Evolutionary conservation across 2,329 filamentous ascomycete species (phyloP).

Genomic region (Penicillium decumbens): DNA sequence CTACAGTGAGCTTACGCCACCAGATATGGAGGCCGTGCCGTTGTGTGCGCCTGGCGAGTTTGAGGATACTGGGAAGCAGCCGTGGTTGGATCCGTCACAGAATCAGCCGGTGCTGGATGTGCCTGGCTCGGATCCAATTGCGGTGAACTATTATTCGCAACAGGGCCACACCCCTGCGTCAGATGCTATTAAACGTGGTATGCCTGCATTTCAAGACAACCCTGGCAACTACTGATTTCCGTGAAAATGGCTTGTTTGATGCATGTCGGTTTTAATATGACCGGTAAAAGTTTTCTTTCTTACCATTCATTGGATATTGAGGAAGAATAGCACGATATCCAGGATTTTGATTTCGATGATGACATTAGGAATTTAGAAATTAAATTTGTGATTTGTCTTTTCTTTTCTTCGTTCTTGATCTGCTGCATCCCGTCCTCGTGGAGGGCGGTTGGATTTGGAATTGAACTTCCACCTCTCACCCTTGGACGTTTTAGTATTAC

Average conservation of each 20-base stretch:
- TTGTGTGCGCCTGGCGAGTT: constrained; percentile 15
- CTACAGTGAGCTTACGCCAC: constrained; percentile 33
- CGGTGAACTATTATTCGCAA: constrained; percentile 21
- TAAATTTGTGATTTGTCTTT: constrained; percentile 4
- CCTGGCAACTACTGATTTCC: constrained; percentile 11
- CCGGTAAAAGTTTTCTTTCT: constrained; percentile 11
- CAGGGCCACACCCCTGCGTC: constrained; percentile 14
- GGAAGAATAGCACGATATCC: constrained; percentile 3
- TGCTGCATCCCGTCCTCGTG: constrained; percentile 10
- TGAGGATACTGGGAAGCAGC: constrained; percentile 13
- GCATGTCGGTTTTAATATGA: constrained; percentile 1
- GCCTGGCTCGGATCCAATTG: constrained; percentile 12
- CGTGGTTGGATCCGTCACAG: constrained; percentile 16
- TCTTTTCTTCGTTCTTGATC: background rate
- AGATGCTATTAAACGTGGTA: constrained; percentile 13
- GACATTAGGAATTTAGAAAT: constrained; percentile 13
- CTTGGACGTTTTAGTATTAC: background rate
- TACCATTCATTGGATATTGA: background rate
- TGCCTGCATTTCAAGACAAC: constrained; percentile 13
- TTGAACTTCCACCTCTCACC: constrained; percentile 1
- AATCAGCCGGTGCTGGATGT: constrained; percentile 5
- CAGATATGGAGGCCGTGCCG: constrained; percentile 27
- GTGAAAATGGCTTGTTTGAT: background rate
- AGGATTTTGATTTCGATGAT: background rate
- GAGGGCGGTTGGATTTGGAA: constrained; percentile 18